These are phyloP conservation scores for Trichoderma sp. DNA, from an alignment of 2,329 filamentous ascomycete genomes.

Conservation along the genomic window DNA sequence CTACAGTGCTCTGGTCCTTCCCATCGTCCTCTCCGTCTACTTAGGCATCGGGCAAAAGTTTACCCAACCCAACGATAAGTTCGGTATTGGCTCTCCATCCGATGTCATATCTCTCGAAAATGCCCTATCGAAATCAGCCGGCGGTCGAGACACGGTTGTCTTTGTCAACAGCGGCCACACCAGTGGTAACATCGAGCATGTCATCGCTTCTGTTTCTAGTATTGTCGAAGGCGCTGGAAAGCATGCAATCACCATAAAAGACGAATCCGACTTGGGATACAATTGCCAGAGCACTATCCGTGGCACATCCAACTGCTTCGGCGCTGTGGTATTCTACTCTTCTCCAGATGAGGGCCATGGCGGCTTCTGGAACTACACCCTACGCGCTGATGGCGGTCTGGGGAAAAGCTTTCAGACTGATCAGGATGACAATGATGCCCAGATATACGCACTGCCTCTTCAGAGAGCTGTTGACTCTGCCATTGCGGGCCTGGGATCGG, in stretches of 20 bases:
- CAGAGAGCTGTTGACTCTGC: conserved; percentile 69
- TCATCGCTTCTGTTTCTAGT: conserved; percentile 57
- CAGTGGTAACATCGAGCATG: conserved; percentile 69
- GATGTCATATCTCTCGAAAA: conserved; percentile 66
- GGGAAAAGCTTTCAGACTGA: conserved; percentile 60
- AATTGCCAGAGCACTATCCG: conserved; percentile 63
- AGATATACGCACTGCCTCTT: conserved; percentile 69
- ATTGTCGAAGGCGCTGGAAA: conserved; percentile 35
- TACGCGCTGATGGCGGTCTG: conserved; percentile 65
- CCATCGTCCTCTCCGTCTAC: conserved; percentile 59
- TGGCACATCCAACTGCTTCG: conserved; percentile 73
- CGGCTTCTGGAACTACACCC: conserved; percentile 70
- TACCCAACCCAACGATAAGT: conserved; percentile 73
- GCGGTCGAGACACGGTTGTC: conserved; percentile 65
- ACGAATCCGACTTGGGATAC: conserved; percentile 38
- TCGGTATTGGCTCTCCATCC: conserved; percentile 66
- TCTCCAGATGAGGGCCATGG: conserved; percentile 64
- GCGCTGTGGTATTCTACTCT: conserved; percentile 71
- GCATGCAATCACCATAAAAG: conserved; percentile 34
- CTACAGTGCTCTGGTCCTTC: conserved; percentile 60
- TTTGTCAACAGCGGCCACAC: conserved; percentile 75
- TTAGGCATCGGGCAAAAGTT: conserved; percentile 73
- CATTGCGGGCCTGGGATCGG: conserved; percentile 47
- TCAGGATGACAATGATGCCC: conserved; percentile 61
- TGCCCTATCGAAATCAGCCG: conserved; percentile 60